Conservation (phyloP, 176 grass and related monocot species). For the Triticum dicoccoides region DNA sequence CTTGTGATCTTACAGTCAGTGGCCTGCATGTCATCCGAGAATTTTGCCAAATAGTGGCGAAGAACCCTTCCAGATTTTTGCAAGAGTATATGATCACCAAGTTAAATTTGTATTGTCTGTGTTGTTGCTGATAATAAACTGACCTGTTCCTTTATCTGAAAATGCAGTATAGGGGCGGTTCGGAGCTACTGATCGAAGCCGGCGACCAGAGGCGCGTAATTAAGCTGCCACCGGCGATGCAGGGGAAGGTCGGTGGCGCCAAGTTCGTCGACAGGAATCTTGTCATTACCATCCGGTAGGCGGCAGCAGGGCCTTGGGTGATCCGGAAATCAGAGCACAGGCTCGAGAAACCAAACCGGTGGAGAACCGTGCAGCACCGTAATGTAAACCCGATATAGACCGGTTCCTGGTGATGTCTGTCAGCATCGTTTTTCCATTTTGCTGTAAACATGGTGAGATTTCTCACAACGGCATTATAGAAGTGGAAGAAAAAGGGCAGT, state of each 20-base stretch:
- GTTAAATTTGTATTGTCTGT: neutral
- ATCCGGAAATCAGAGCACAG: no score
- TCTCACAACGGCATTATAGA: neutral
- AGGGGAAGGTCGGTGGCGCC: constrained; percentile 65
- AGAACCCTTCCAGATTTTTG: neutral
- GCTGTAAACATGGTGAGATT: neutral
- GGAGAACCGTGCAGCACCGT: neutral
- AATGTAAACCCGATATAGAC: neutral
- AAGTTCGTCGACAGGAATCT: constrained; percentile 82
- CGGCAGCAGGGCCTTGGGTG: neutral
- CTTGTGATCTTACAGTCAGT: neutral
- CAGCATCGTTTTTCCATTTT: neutral
- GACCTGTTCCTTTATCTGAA: neutral
- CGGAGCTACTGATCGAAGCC: constrained; percentile 75
- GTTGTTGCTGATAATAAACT: neutral
- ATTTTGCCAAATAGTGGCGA: neutral
- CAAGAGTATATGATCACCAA: neutral
- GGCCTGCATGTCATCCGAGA: neutral
- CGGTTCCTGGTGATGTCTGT: no score
- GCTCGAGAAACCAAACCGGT: neutral
- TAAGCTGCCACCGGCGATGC: constrained; percentile 63
- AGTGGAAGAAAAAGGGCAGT: neutral
- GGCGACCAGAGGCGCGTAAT: constrained; percentile 88
- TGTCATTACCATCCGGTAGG: constrained; percentile 57
- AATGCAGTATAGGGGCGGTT: constrained; percentile 86